Base-by-base conservation (phyloP, 2,329 filamentous ascomycete genomes). In the Hypoxylon sp. region DNA sequence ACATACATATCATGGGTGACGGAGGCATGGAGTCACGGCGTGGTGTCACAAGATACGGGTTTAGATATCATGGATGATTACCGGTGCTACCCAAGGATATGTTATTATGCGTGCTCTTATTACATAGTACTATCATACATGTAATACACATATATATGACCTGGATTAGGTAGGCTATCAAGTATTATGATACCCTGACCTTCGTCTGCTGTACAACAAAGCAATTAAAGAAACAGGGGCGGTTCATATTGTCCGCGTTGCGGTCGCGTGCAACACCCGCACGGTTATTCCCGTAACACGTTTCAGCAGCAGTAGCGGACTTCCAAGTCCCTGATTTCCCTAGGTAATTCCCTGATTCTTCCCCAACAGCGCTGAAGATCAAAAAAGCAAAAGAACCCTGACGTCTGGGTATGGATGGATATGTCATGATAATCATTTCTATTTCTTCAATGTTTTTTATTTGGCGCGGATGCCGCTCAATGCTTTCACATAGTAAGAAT, bases 201-300 rank as follows among this genome's bases (percentile, higher is more conserved):
- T 55, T n/a, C n/a, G n/a, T n/a, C 35, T 29, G 35, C 37, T 48
- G 53, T 64, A 14, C 42, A 10, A 51, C 50, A 17, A 26, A 35
- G 48, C 24, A 55, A 65, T 59, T 60, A 60, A 47, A 53, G 35
- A 22, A 22, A 33, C 22, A 37, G 42, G 19, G 26, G 39, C 6
- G 19, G 14, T 17, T 37, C 17, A 33, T 22, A n/a, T 22, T 44
- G 42, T 17, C 29, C 35, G 22, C 17, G 31, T 19, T 19, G 13
- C 42, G 24, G 24, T 26, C 14, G 53, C n/a, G 61, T 59, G 47
- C 26, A 22, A 53, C 50, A 19, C 51, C 39, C 51, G 62, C 54
- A 59, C 62, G 62, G 62, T 42, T 42, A 46, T 50, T 56, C 46
- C 63, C 56, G 56, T 29, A 52, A 61, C 56, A 42, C 50, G 63